These are phyloP conservation scores for Penicillium fimorum DNA, from an alignment of 495 filamentous ascomycete species.

Conservation along the genomic window DNA sequence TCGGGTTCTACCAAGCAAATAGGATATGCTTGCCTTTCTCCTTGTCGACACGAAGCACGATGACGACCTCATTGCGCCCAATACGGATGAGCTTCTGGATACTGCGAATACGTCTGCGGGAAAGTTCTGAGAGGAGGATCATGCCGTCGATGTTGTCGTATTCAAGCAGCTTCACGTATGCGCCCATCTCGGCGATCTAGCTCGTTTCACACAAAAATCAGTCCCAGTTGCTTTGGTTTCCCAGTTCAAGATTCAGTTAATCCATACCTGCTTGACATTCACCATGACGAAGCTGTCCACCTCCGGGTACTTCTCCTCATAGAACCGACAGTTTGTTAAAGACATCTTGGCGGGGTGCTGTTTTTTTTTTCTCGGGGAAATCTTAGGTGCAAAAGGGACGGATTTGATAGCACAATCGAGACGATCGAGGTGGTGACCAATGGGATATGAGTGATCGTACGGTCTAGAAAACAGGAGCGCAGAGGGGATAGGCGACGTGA, in stretches of 20 bases:
- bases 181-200: conserved; percentile 98
- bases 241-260: neutral
- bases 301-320: conserved; percentile 97
- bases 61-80: conserved; percentile 95
- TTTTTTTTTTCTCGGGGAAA: conserved; percentile 31
- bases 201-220: conserved; percentile 14
- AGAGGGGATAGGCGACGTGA: conserved; percentile 16
- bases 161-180: conserved; percentile 98
- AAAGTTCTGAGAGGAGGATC: conserved; percentile 96
- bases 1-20: neutral
- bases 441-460: conserved; percentile 12
- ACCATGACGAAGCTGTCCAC: conserved; percentile 99
- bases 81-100: conserved; percentile 99
- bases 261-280: conserved; percentile 84
- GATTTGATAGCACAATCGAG: conserved; percentile 22
- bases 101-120: conserved; percentile 91
- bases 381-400: conserved; percentile 17
- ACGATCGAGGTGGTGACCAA: conserved; percentile 9
- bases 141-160: conserved; percentile 99
- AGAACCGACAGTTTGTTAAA: conserved; percentile 97
- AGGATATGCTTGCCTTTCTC: conserved; percentile 73
- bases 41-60: conserved; percentile 96
- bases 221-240: neutral
- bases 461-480: conserved; percentile 9
- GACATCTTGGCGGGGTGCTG: conserved; percentile 72